Conservation (phyloP, 2,329 filamentous ascomycete genomes). For the Clarireedia homoeocarpa region DNA sequence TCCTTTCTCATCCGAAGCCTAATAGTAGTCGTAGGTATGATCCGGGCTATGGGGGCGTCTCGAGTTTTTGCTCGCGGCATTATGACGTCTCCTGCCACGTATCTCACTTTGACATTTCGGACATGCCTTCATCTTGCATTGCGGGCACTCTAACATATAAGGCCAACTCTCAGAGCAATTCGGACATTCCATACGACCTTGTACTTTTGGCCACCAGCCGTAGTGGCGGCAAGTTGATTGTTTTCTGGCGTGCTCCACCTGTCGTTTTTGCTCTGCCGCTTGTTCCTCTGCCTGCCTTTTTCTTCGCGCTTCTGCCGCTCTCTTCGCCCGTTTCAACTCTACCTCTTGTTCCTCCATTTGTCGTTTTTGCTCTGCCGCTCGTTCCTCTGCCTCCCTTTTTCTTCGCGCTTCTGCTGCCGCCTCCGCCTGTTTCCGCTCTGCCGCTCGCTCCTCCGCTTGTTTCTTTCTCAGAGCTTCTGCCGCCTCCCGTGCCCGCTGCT, state of each 20-base stretch:
- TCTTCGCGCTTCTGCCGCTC: slow-evolving; percentile 8
- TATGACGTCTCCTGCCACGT: not conserved
- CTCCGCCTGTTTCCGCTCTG: not conserved
- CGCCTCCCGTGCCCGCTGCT: slow-evolving; percentile 12
- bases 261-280: slow-evolving; percentile 2
- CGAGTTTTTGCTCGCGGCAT: not conserved
- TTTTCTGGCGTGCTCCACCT: not conserved
- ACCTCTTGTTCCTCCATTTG: no score
- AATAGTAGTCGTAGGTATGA: no score
- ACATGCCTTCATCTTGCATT: slow-evolving; percentile 18
- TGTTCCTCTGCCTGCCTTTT: slow-evolving; percentile 11
- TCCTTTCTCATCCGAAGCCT: no score
- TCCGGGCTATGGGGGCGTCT: not conserved
- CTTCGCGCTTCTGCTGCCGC: no score
- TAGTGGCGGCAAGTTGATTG: slow-evolving; percentile 12
- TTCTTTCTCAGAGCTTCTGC: slow-evolving; percentile 9
- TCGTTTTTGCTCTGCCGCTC: no score
- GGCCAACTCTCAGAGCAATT: slow-evolving; percentile 11
- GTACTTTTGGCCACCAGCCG: slow-evolving; percentile 19
- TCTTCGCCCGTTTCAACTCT: slow-evolving; percentile 5
- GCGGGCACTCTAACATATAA: slow-evolving; percentile 20
- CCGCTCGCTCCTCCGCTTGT: slow-evolving; percentile 11
- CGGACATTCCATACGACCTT: slow-evolving; percentile 14
- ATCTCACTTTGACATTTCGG: slow-evolving; percentile 12
- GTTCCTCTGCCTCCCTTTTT: no score